Base-by-base conservation (phyloP, 768 basidiomycete genomes). In the Agaricus sinodeliciosus region DNA sequence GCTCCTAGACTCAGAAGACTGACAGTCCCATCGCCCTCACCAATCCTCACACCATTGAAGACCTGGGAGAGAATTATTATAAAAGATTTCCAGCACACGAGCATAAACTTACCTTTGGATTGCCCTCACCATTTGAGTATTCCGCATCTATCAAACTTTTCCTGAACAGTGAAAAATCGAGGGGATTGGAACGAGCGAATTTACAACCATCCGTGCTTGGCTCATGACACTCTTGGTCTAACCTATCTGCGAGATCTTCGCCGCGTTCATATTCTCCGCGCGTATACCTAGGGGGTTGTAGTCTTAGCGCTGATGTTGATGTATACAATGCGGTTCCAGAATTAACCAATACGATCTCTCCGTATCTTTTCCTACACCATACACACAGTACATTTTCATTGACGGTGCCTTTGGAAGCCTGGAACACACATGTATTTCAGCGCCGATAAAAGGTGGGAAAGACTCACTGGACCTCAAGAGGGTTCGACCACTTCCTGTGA, bases 11-110 rank as follows among this genome's bases (percentile, higher is more conserved):
- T 90, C 31, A 94, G 62, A 39, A 93, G 69, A 59, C 83, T 82
- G 19, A 94, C 93, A 2, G 96, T 97, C 11, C 96, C 95, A 65
- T 98, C 96, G 7, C 94, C 95, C 71, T 96, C 93, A 37, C 92
- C 91, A 67, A 94, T 83, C 59, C 87, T 90, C 49, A 97, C 90
- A 9, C 94, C 94, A 57, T 89, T 91, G 48, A 77, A 72, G 44
- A 90, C 70, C 84, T 85, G 28, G 16, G 27, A 5, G 9, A 25
- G n/a, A 5, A 47, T 28, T 9, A 19, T 31, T 16, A 37, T 26
- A 25, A 9, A 37, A 7, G 18, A 36, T n/a, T 12, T n/a, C 9
- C 15, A 35, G 28, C 25, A 25, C 41, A 6, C 16, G 37, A 8
- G 15, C 22, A 3, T 22, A 22, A 16, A 37, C 26, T 45, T 58